Conservation (phyloP, 257 asterid species). For the Cordia subcordata region DNA sequence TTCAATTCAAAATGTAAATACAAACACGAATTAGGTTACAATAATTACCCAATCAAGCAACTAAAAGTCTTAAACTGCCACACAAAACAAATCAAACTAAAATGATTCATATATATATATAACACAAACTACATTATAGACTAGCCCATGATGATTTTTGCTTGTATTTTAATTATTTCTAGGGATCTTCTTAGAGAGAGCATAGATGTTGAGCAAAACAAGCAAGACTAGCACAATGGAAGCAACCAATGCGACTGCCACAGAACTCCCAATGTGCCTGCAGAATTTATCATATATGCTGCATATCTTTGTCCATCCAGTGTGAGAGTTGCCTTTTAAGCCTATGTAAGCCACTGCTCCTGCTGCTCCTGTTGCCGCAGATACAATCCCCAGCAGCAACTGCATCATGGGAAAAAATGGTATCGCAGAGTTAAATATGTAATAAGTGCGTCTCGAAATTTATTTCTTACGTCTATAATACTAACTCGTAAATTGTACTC, state of each 20-base stretch:
- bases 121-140: background rate
- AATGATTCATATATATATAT: background rate
- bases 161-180: background rate
- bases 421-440: too few relatives aligned
- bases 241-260: slow-evolving; percentile 37
- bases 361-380: slow-evolving; percentile 56
- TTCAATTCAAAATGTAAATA: background rate
- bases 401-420: slow-evolving; percentile 24
- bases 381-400: slow-evolving; percentile 48
- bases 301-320: slow-evolving; percentile 43
- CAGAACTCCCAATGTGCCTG: slow-evolving; percentile 41
- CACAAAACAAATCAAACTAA: background rate
- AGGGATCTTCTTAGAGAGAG: slow-evolving; percentile 49
- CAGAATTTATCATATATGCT: slow-evolving; percentile 31
- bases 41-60: background rate
- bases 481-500: background rate
- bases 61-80: too few relatives aligned
- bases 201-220: slow-evolving; percentile 26
- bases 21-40: background rate
- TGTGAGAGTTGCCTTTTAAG: slow-evolving; percentile 42
- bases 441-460: too few relatives aligned
- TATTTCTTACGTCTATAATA: too few relatives aligned
- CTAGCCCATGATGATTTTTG: background rate
- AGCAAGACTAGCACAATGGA: slow-evolving; percentile 36
- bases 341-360: slow-evolving; percentile 56